phyloP scores from a whole-genome alignment of 495 filamentous ascomycete genomes.

The Clavariopsis aquatica region DNA sequence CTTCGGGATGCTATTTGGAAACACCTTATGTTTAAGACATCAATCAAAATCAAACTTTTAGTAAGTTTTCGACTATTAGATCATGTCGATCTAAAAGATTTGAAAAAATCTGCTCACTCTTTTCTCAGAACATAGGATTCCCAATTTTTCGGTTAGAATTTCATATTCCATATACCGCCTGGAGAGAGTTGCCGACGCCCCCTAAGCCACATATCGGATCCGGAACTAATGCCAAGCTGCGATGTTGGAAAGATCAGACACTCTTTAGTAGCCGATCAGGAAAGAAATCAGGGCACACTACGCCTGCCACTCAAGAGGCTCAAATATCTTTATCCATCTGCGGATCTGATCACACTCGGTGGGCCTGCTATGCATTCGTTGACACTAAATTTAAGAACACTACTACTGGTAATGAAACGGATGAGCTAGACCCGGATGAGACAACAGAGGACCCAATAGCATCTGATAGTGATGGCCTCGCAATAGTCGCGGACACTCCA shows the following conservation, averaged over 20 bases:
- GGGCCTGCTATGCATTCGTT: slow-evolving; percentile 20
- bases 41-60: slow-evolving; percentile 11
- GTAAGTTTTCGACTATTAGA: no score
- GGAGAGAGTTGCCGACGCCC: background rate
- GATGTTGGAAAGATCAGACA: slow-evolving; percentile 3
- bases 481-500: background rate
- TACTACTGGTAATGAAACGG: slow-evolving; percentile 1
- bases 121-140: background rate
- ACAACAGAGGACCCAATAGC: slow-evolving; percentile 1
- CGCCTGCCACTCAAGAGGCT: slow-evolving; percentile 3
- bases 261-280: background rate
- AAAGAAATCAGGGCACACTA: background rate
- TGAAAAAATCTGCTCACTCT: background rate
- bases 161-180: slow-evolving; percentile 18
- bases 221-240: background rate
- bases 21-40: slow-evolving; percentile 17
- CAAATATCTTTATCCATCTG: slow-evolving; percentile 12
- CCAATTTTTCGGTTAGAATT: slow-evolving; percentile 17
- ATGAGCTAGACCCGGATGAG: background rate
- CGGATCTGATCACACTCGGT: slow-evolving; percentile 15
- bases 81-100: background rate
- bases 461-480: background rate
- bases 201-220: background rate
- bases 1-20: slow-evolving; percentile 15
- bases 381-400: slow-evolving; percentile 3